Conservation (phyloP, 1,139 yeast genomes). For the Kluyveromyces marxianus region DNA sequence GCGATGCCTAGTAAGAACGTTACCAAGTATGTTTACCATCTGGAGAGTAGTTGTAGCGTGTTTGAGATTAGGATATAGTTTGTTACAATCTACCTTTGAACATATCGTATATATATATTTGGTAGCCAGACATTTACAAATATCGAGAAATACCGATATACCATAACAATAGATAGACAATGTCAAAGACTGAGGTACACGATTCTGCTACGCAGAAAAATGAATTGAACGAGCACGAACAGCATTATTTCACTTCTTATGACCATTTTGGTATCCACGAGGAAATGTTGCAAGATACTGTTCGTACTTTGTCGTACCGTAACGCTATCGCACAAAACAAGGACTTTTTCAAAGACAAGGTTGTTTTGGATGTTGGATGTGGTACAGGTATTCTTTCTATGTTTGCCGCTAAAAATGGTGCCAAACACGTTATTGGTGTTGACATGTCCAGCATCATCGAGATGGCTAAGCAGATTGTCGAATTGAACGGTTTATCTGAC, state of each 20-base stretch:
- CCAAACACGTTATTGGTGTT: slow-evolving; percentile 92
- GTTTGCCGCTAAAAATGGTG: slow-evolving; percentile 99
- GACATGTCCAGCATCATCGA: slow-evolving; percentile 96
- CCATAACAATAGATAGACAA: not conserved
- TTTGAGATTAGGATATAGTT: not conserved
- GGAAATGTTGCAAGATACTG: slow-evolving; percentile 95
- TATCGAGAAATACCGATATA: not conserved
- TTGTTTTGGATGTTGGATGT: slow-evolving; percentile 97
- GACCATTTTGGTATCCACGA: slow-evolving; percentile 98
- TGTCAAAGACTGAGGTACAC: slow-evolving; percentile 20
- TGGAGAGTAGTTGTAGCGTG: not conserved
- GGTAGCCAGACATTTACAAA: not conserved
- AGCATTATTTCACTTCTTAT: slow-evolving; percentile 89
- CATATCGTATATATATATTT: not conserved
- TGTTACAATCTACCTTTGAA: not conserved
- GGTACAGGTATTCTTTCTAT: slow-evolving; percentile 96
- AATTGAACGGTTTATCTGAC: slow-evolving; percentile 76
- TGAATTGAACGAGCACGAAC: slow-evolving; percentile 57
- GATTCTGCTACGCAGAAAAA: slow-evolving; percentile 38
- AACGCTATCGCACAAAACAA: slow-evolving; percentile 90
- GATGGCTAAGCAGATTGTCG: slow-evolving; percentile 83
- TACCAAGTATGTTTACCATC: not conserved
- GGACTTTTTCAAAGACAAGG: slow-evolving; percentile 81
- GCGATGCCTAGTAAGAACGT: not conserved
- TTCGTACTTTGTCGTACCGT: slow-evolving; percentile 86